Percentiles rank a stretch among this genome's conserved stretches.
These are phyloP conservation scores for Pythium rhizo-oryzae DNA, from an alignment of 352 stramenopile genomes.

Conservation along the genomic window DNA sequence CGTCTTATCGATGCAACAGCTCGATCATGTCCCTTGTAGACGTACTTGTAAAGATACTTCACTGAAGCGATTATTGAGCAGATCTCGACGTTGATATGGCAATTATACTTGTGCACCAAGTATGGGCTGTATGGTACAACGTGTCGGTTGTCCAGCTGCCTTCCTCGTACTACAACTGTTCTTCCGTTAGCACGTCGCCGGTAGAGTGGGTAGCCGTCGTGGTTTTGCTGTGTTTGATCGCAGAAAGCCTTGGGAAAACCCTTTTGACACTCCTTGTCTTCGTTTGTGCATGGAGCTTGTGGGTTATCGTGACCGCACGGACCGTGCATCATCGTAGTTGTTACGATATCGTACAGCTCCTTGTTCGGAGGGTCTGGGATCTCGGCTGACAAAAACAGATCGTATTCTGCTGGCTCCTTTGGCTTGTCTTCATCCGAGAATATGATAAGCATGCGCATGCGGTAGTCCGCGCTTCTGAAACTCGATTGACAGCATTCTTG, in stretches of 20 bases:
- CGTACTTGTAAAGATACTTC: conserved; percentile 67
- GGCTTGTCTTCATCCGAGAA: conserved; percentile 36
- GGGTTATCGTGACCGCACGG: no score
- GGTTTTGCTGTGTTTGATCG: neutral
- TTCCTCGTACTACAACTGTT: no score
- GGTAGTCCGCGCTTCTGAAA: conserved; percentile 53
- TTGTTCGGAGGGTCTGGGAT: conserved; percentile 28
- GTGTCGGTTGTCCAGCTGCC: neutral
- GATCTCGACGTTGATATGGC: conserved; percentile 62
- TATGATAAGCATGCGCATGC: conserved; percentile 52
- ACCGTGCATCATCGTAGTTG: no score
- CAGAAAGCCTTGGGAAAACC: no score
- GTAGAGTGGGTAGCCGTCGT: no score
- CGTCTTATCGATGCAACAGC: neutral
- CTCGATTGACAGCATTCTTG: no score
- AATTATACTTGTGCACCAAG: conserved; percentile 56
- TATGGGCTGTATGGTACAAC: conserved; percentile 65
- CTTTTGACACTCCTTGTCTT: no score
- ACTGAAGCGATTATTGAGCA: no score
- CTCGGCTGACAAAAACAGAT: conserved; percentile 31
- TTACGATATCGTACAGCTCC: no score
- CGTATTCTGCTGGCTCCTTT: conserved; percentile 30
- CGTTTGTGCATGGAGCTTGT: no score
- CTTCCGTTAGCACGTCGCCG: neutral
- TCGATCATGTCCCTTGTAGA: conserved; percentile 44